A percentile compares a stretch with the other conserved stretches of the same genome.
Evolutionary conservation across 78 protist species (phyloP).

Genomic region (Tieghemostelium lacteum): DNA sequence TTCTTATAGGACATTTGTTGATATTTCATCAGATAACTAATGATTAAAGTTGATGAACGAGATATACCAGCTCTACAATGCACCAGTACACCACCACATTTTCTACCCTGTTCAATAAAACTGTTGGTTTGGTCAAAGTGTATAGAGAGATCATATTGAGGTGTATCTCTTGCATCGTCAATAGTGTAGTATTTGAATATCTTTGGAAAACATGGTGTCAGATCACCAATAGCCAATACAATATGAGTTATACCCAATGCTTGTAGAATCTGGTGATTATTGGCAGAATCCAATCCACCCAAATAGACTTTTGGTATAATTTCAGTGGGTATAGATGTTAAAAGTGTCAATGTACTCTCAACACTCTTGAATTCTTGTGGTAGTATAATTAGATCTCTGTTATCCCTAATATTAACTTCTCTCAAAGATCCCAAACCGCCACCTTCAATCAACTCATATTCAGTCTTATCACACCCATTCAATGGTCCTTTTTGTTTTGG

Average conservation of each 20-base stretch:
- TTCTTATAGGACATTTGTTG: slow-evolving; percentile 18
- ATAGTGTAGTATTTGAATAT: slow-evolving; percentile 67
- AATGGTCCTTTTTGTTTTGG: neutral
- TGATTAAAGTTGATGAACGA: slow-evolving; percentile 66
- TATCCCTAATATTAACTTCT: slow-evolving; percentile 56
- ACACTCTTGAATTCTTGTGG: slow-evolving; percentile 50
- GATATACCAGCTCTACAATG: slow-evolving; percentile 82
- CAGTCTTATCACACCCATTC: no score
- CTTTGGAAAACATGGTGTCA: slow-evolving; percentile 65
- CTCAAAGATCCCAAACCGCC: slow-evolving; percentile 51
- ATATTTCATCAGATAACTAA: slow-evolving; percentile 66
- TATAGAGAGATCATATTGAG: slow-evolving; percentile 48
- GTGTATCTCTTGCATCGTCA: slow-evolving; percentile 79
- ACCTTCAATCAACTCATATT: slow-evolving; percentile 10
- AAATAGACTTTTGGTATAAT: slow-evolving; percentile 68
- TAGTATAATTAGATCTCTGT: slow-evolving; percentile 19
- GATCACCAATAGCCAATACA: slow-evolving; percentile 52
- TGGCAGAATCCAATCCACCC: slow-evolving; percentile 76
- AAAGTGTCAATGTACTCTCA: slow-evolving; percentile 21
- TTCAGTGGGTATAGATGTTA: slow-evolving; percentile 60
- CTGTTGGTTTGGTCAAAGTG: slow-evolving; percentile 76
- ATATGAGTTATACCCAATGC: slow-evolving; percentile 70
- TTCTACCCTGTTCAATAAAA: slow-evolving; percentile 76
- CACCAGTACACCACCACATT: slow-evolving; percentile 73
- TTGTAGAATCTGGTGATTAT: slow-evolving; percentile 52